Evolutionary conservation across 768 basidiomycete genomes (phyloP), one percentile per base, ranked within the genome.

Genomic region (Hygrophoropsis aurantiaca): DNA sequence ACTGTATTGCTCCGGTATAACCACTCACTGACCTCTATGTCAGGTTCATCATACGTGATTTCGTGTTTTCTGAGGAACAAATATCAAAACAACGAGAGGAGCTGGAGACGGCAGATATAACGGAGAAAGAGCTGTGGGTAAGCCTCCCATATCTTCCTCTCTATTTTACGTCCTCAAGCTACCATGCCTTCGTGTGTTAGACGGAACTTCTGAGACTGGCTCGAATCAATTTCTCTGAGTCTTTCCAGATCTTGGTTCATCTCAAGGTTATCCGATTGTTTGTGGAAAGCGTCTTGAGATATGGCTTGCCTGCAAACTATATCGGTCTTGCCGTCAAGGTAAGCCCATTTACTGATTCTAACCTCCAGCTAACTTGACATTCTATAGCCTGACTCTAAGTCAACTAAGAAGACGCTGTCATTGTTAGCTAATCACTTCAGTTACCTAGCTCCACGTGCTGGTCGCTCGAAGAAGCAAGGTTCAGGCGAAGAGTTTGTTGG

Each of bases 51-150:
- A 81, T 93, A 9, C 83, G 97, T n/a, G 97, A 99, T 55, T 99
- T 97, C 63, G 80, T 79, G 11, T 98, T 79, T 62, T 90, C 94
- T 19, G 87, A 91, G 61, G 85, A 85, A 35, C 85, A 85, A 49
- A 72, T 94, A 23, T 74, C 75, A 50, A 91, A 85, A 66, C 90
- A 95, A 61, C 77, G 76, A 55, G 79, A 89, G 62, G 95, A 95
- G 42, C 70, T 97, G 11, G 80, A 84, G 25, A 74, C 74, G n/a
- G 83, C 93, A 2, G 84, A 85, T 53, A 75, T 79, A 6, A 90
- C 93, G 23, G 97, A 97, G 76, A 92, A 90, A 68, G 95, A 99
- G 60, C 84, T 97, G 40, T 98, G 97, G 97, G 94, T 95, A 60
- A 55, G 84, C 18, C 20, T 13, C 2, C 20, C 23, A 16, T 30